A percentile compares a stretch with the other conserved stretches of the same genome.
Conservation (phyloP, 2,329 filamentous ascomycete species). For the Aureobasidium namibiae region DNA sequence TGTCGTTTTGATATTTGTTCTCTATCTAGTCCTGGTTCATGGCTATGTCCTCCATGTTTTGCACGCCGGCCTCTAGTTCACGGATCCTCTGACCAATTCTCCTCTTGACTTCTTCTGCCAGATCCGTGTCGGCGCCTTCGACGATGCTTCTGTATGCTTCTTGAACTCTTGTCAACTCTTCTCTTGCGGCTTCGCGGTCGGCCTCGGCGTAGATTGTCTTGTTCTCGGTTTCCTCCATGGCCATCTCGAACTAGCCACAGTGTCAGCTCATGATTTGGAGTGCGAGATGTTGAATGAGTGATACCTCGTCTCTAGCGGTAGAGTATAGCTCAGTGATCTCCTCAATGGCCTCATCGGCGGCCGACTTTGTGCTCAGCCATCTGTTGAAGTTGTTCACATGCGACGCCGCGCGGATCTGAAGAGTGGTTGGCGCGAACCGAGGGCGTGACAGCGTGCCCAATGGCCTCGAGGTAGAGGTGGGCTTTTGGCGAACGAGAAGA, state of each 20-base stretch:
- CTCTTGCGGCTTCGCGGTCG: slow-evolving; percentile 44
- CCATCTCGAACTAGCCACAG: slow-evolving; percentile 37
- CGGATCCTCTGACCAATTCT: slow-evolving; percentile 44
- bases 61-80: slow-evolving; percentile 45
- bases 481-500: slow-evolving; percentile 15
- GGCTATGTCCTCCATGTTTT: slow-evolving; percentile 44
- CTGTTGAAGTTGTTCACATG: slow-evolving; percentile 19
- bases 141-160: slow-evolving; percentile 38
- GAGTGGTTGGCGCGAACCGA: not conserved
- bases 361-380: slow-evolving; percentile 23
- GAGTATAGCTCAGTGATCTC: slow-evolving; percentile 34
- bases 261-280: not conserved
- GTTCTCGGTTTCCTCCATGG: slow-evolving; percentile 44
- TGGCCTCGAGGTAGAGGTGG: slow-evolving; percentile 8
- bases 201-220: slow-evolving; percentile 48
- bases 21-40: slow-evolving; percentile 37
- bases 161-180: slow-evolving; percentile 43
- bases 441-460: slow-evolving; percentile 16
- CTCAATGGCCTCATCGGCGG: slow-evolving; percentile 32
- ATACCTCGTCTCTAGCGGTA: slow-evolving; percentile 29
- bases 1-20: not conserved
- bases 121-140: slow-evolving; percentile 31
- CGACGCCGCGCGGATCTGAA: slow-evolving; percentile 18
- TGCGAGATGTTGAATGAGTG: not conserved
- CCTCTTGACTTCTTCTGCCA: slow-evolving; percentile 43